phyloP scores from a whole-genome alignment of 257 asterid species.

The Solanum corneliomulleri region DNA sequence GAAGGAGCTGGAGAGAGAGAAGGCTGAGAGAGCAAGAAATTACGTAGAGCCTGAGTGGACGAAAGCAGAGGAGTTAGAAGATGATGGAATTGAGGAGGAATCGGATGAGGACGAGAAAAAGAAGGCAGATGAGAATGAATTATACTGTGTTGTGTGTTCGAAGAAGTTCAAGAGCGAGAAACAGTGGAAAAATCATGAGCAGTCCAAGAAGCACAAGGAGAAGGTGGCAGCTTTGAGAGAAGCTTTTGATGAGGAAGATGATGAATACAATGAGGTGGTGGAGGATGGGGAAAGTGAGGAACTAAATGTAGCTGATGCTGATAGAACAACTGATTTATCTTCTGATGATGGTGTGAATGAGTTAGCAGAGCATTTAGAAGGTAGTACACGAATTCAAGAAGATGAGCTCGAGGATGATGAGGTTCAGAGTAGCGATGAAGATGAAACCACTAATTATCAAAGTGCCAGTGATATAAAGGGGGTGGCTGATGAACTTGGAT shows the following conservation, averaged over 20 bases:
- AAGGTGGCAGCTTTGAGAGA: constrained; percentile 73
- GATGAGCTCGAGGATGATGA: constrained; percentile 27
- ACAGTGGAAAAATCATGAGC: constrained; percentile 98
- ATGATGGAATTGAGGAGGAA: constrained; percentile 41
- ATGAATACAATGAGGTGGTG: constrained; percentile 28
- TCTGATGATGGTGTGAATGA: constrained; percentile 43
- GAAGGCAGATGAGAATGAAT: constrained; percentile 26
- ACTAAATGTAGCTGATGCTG: constrained; percentile 20
- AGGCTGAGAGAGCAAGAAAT: constrained; percentile 59
- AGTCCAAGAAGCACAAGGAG: constrained; percentile 93
- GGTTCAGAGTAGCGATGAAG: constrained; percentile 20
- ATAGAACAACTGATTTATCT: constrained; percentile 31
- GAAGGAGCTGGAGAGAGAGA: constrained; percentile 75
- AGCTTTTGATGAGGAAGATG: constrained; percentile 63
- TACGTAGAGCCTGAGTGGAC: constrained; percentile 90
- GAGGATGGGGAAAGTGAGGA: constrained; percentile 22
- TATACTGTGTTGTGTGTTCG: constrained; percentile 82
- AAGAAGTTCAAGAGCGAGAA: constrained; percentile 92
- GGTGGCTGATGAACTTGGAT: constrained; percentile 12
- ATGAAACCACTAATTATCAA: constrained; percentile 12
- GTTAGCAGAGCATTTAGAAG: constrained; percentile 36
- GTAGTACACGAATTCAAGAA: constrained; percentile 23
- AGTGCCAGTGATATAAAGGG: constrained; percentile 11
- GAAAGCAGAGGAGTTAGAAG: constrained; percentile 54
- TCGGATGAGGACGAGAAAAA: constrained; percentile 36